Conservation (phyloP, 495 filamentous ascomycete genomes). For the Aspergillus affinis region DNA sequence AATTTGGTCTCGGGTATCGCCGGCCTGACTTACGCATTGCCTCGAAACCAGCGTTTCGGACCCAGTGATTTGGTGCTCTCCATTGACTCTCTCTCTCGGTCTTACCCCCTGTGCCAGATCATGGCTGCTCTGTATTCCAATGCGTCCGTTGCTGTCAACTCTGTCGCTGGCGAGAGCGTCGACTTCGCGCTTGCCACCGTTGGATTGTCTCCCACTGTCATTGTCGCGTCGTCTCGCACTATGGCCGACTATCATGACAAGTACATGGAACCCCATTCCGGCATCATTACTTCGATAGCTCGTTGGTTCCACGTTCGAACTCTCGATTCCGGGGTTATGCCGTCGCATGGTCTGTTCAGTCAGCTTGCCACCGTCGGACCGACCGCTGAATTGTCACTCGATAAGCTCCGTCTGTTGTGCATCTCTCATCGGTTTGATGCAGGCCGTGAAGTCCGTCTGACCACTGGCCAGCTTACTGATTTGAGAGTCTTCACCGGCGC, state of each 20-base stretch:
- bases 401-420: conserved; percentile 63
- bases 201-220: conserved; percentile 75
- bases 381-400: conserved; percentile 60
- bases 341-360: conserved; percentile 43
- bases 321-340: conserved; percentile 69
- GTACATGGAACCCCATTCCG: conserved; percentile 49
- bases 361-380: conserved; percentile 57
- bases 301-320: conserved; percentile 69
- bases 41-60: conserved; percentile 67
- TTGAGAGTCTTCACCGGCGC: conserved; percentile 77
- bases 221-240: conserved; percentile 75
- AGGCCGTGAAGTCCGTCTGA: conserved; percentile 46
- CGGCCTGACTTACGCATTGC: conserved; percentile 72
- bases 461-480: conserved; percentile 68
- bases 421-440: conserved; percentile 41
- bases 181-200: conserved; percentile 71
- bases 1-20: conserved; percentile 81
- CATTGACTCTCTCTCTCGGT: conserved; percentile 74
- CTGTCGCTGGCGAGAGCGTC: conserved; percentile 68
- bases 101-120: conserved; percentile 76
- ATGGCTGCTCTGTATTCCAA: conserved; percentile 81
- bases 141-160: conserved; percentile 83
- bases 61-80: conserved; percentile 83
- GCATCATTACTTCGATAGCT: conserved; percentile 54
- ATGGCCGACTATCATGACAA: conserved; percentile 64